Conservation (phyloP, 352 stramenopile genomes). For the Plasmopara halstedii region DNA sequence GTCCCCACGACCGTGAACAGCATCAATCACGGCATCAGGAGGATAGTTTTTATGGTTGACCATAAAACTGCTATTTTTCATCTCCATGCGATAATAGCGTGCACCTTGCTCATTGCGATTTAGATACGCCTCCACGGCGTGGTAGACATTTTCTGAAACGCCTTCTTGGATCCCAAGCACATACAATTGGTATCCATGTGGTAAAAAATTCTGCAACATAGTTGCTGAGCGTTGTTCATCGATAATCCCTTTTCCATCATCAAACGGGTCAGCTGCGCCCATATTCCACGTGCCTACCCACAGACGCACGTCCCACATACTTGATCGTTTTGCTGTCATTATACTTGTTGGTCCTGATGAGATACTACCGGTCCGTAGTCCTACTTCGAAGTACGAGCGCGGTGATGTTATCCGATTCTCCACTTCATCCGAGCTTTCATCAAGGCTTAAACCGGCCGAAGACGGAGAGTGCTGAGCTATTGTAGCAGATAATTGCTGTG, state of each 20-base stretch:
- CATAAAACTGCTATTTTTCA: constrained; percentile 68
- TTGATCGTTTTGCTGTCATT: constrained; percentile 28
- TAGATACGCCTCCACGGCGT: constrained; percentile 66
- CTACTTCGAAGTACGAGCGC: constrained; percentile 54
- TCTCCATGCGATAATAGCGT: constrained; percentile 64
- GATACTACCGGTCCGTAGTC: constrained; percentile 35
- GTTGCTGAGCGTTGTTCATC: constrained; percentile 58
- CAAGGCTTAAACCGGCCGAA: constrained; percentile 22
- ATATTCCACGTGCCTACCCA: constrained; percentile 88
- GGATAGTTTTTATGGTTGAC: constrained; percentile 60
- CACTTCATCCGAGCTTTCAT: constrained; percentile 18
- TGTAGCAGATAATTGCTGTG: constrained; percentile 2
- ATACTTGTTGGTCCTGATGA: constrained; percentile 20
- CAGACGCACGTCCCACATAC: constrained; percentile 49
- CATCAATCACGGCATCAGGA: constrained; percentile 63
- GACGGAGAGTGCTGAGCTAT: constrained; percentile 18
- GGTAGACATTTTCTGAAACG: constrained; percentile 81
- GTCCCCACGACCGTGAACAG: constrained; percentile 69
- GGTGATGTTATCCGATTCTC: constrained; percentile 43
- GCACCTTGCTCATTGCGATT: constrained; percentile 56
- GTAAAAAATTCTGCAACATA: constrained; percentile 73
- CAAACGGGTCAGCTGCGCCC: constrained; percentile 71
- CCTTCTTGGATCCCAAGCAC: constrained; percentile 79
- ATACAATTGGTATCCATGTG: constrained; percentile 82
- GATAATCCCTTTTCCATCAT: constrained; percentile 60